Percentiles rank a stretch among this genome's conserved stretches.
Conservation (phyloP, 2,329 filamentous ascomycete species). For the Teratosphaeria viscida region DNA sequence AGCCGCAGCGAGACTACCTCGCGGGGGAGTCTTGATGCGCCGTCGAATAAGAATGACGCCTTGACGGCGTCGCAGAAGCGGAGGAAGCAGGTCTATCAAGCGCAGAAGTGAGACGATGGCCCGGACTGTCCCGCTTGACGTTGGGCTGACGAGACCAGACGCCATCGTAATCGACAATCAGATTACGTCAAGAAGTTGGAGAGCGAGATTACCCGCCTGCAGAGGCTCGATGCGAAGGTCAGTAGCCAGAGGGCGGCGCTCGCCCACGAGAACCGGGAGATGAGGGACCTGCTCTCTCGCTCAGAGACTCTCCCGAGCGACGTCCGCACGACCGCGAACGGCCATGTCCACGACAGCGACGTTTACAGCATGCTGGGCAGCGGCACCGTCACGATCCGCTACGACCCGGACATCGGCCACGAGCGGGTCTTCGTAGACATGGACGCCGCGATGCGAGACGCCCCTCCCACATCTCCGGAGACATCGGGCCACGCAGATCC, state of each 20-base stretch:
- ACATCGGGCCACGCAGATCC: not conserved
- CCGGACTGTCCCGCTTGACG: not conserved
- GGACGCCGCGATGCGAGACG: not conserved
- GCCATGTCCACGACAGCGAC: constrained; percentile 1
- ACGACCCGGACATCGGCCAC: constrained; percentile 10
- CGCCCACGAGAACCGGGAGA: constrained; percentile 10
- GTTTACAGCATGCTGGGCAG: constrained; percentile 3
- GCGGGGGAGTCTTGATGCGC: not conserved
- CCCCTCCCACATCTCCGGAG: constrained; percentile 2
- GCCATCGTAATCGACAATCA: constrained; percentile 16
- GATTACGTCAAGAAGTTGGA: constrained; percentile 15
- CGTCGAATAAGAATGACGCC: not conserved
- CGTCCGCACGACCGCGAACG: constrained; percentile 4
- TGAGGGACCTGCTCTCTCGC: constrained; percentile 8
- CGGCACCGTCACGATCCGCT: constrained; percentile 8
- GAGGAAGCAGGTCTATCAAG: constrained; percentile 17
- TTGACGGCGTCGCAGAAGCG: constrained; percentile 7
- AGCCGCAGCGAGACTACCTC: not conserved
- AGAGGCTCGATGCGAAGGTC: constrained; percentile 11
- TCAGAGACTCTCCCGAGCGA: constrained; percentile 1
- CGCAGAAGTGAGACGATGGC: constrained; percentile 12
- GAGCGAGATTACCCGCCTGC: constrained; percentile 12
- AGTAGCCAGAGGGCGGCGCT: constrained; percentile 13
- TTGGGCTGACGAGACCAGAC: constrained; percentile 5
- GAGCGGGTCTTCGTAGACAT: constrained; percentile 14